Evolutionary conservation across 2,329 filamentous ascomycete genomes (phyloP), one percentile per base, ranked within the genome.

Genomic region (Phialophora expanda): DNA sequence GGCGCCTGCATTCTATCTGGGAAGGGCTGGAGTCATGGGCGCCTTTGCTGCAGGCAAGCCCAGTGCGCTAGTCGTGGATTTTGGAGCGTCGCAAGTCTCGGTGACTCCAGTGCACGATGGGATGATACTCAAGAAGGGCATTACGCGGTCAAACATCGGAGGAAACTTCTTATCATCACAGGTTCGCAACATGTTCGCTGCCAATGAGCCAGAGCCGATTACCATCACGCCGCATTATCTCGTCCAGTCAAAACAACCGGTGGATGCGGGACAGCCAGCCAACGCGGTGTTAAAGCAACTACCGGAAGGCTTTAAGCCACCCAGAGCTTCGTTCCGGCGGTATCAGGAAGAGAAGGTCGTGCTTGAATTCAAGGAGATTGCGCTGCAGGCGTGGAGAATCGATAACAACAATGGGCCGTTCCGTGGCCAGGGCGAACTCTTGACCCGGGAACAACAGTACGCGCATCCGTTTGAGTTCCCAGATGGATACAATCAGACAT

Each of bases 301-400:
- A 92, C 76, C 84, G 75, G 83, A 84, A 76, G 74, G 85, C 73
- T 81, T 89, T 68, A 78, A 80, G 34, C 80, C 84, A 1, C 86
- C 85, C 0, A 80, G 82, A 72, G 84, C 87, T 30, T 93, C 91
- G 1, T 98, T 93, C 85, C 88, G 90, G 66, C 82, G 84, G 20
- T 89, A 94, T 70, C 89, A 98, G 79, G 93, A 99, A 81, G 95
- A 98, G 78, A 91, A 94, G 61, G 89, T 97, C 50, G 82, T 99
- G 64, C 93, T 92, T 44, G 93, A 97, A 77, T 99, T 96, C 86
- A 99, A 99, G 81, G 96, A 99, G 80, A 96, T 91, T 20, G 92
- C 97, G 17, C 93, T 98, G 30, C 93, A 97, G 79, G 88, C 94
- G 14, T 99, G 95, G 94, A 61, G 48, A 22, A 28, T 28, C 48